Percentiles rank a stretch among this genome's conserved stretches.
These are phyloP conservation scores for Monosporascus sp. DNA, from an alignment of 2,329 filamentous ascomycete genomes.

Conservation along the genomic window DNA sequence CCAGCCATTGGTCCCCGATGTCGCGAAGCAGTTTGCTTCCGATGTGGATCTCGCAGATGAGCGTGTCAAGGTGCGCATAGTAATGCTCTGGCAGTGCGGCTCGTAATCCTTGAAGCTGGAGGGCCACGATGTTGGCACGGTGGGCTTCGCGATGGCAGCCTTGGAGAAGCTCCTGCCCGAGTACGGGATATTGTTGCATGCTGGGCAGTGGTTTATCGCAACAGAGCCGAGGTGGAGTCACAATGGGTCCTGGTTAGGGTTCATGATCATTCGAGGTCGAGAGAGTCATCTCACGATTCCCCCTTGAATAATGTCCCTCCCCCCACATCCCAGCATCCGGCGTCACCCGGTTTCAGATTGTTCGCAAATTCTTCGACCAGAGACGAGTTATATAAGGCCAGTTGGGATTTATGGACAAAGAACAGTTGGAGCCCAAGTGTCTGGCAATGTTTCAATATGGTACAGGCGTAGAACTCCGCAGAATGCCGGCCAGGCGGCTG, in stretches of 20 bases:
- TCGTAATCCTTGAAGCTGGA: constrained; percentile 44
- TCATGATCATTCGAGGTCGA: too few relatives aligned
- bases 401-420: too few relatives aligned
- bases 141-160: constrained; percentile 52
- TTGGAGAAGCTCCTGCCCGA: constrained; percentile 35
- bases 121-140: constrained; percentile 41
- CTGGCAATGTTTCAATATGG: neutral
- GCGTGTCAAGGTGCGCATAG: constrained; percentile 40
- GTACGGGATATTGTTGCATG: neutral
- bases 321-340: too few relatives aligned
- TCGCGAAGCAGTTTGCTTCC: constrained; percentile 44
- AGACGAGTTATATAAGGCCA: too few relatives aligned
- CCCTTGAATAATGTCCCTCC: too few relatives aligned
- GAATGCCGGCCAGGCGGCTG: constrained; percentile 18
- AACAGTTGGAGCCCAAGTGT: too few relatives aligned
- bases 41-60: constrained; percentile 41
- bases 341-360: too few relatives aligned
- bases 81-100: constrained; percentile 36
- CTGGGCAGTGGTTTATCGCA: too few relatives aligned
- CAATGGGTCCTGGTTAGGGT: too few relatives aligned
- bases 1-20: constrained; percentile 47
- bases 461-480: constrained; percentile 12
- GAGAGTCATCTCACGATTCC: too few relatives aligned
- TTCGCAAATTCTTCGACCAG: too few relatives aligned
- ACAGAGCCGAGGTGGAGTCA: too few relatives aligned